Evolutionary conservation across 495 filamentous ascomycete species (phyloP), one percentile per base, ranked within the genome.

Genomic region (Lasiosphaeria miniovina): DNA sequence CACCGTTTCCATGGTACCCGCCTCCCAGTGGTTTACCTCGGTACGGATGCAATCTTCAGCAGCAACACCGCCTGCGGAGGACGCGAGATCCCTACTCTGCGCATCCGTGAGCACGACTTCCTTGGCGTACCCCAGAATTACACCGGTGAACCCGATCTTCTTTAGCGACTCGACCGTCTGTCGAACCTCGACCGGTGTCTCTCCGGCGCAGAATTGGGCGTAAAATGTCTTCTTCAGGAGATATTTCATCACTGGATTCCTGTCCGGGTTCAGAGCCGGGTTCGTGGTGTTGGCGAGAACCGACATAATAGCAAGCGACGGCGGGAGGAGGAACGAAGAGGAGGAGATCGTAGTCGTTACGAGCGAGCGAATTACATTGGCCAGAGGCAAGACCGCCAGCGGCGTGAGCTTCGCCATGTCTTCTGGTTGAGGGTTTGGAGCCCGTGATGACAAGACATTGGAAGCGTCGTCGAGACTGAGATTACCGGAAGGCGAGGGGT

Each of bases 161-260:
- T 86, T 86, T 52, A 90, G 79, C 4, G 75, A 71, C 31, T 77
- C 67, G 46, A 89, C 80, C 1, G 86, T 90, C 35, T 60, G 65
- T 6, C 70, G 65, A 33, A 93, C 86, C 68, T 92, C 87, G 1
- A 61, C 55, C 0, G 78, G 71, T 49, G 83, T 88, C 67, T 88
- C 84, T 17, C 90, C 90, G 2, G 88, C 88, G 68, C 90, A 95
- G 70, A 93, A 95, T 65, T 95, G 89, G 55, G 83, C 82, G 69
- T 95, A 95, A 67, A 95, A 90, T 0, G 89, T 93, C 57, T 85
- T 80, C 60, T 89, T 88, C 36, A 95, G 77, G 38, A 89, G 68
- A 61, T 69, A 80, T 14, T 74, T 72, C 12, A 87, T 76, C 15
- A 85, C 9, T 0, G 77, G 79, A 59, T 88, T 88, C 36, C 67